Base-by-base conservation (phyloP, 495 filamentous ascomycete species). In the Paragyromitra xinjiangensis region DNA sequence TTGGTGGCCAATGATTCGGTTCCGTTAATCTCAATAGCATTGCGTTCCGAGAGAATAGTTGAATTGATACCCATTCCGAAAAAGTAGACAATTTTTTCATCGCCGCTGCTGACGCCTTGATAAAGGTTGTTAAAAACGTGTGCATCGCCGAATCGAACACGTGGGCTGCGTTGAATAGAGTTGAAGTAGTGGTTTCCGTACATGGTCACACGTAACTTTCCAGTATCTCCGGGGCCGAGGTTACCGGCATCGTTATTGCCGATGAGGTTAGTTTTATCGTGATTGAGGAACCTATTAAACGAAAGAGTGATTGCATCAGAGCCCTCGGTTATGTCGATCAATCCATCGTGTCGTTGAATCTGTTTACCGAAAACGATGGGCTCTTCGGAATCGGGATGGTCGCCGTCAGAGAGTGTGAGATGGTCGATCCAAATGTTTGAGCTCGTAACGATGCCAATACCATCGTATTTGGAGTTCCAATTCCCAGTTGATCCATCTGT, bases 341-440 rank as follows among this genome's bases (percentile, higher is more conserved):
- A 37, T 5, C 73, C 73, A 26, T 76, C 73, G 19, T 76, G 73
- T n/a, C 73, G 56, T 39, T 76, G 66, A 39, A 76, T 64, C 16
- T n/a, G 45, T 16, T 71, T 70, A 16, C 67, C 73, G 3, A 76
- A 76, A 22, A 76, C 24, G 19, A 40, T 64, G 26, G 73, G 67
- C n/a, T 71, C 73, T 0, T 64, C 58, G 12, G 67, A 70, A 16
- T 76, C 67, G 16, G 64, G 73, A 29, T 76, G 44, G 59, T 71
- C 50, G 6, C 73, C 73, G 22, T 76, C 67, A 19, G 73, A 76
- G 67, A 71, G 39, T 24, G 67, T 64, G 83, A 86, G 86, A 83
- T 92, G 91, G 83, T 93, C 91, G 51, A 92, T 84, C 90, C 90
- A 92, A 53, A 92, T 84, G 71, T 92, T 91, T 73, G 84, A 89